Evolutionary conservation across 2,329 filamentous ascomycete genomes (phyloP).

Genomic region (Penicillium sp.): DNA sequence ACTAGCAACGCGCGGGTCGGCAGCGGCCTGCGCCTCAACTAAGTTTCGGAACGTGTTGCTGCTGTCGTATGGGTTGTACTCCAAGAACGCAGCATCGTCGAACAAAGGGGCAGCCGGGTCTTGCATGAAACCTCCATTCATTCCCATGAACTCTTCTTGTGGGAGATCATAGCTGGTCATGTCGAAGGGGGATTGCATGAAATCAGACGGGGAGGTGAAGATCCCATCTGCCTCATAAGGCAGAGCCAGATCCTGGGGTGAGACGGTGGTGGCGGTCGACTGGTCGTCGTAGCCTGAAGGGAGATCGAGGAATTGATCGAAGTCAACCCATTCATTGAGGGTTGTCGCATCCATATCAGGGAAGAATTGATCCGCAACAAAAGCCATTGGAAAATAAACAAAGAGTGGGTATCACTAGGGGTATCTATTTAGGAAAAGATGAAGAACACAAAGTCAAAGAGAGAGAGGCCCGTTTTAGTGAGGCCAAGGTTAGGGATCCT

Average conservation of each 20-base stretch:
- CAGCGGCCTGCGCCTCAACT: constrained; percentile 41
- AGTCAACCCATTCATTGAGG: constrained; percentile 35
- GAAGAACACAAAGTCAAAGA: neutral
- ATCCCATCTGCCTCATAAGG: constrained; percentile 28
- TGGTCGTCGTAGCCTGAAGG: constrained; percentile 30
- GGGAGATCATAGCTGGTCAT: constrained; percentile 25
- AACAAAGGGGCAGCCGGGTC: constrained; percentile 17
- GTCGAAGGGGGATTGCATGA: constrained; percentile 27
- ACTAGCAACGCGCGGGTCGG: constrained; percentile 36
- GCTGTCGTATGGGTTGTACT: constrained; percentile 19
- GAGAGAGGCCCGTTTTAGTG: neutral
- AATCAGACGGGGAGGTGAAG: constrained; percentile 21
- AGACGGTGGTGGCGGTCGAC: constrained; percentile 32
- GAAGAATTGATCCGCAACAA: constrained; percentile 28
- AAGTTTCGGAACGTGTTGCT: constrained; percentile 29
- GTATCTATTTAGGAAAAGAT: neutral
- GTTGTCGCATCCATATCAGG: constrained; percentile 22
- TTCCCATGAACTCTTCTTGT: constrained; percentile 19
- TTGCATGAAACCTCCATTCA: constrained; percentile 20
- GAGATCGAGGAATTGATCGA: constrained; percentile 37
- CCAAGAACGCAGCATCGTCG: constrained; percentile 16
- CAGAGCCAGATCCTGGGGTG: constrained; percentile 31
- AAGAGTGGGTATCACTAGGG: constrained; percentile 9
- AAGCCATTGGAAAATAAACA: constrained; percentile 26
- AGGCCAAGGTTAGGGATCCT: neutral